These are phyloP conservation scores for Leptographium radiaticola DNA, from an alignment of 2,329 filamentous ascomycete species.

Conservation along the genomic window DNA sequence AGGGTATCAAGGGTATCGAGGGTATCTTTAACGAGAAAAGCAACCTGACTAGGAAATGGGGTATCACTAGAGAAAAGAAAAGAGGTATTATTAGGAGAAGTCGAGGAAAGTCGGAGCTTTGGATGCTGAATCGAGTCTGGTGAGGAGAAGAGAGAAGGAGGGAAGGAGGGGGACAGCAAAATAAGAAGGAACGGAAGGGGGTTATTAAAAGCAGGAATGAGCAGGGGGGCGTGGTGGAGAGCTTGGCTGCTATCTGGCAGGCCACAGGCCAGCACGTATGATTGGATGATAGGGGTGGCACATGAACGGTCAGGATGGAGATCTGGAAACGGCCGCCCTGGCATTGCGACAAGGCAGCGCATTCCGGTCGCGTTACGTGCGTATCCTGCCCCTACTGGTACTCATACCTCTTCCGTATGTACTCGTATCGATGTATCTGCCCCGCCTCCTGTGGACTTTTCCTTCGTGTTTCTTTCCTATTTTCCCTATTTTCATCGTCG, in stretches of 20 bases:
- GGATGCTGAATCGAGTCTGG: neutral
- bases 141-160: slow-evolving; percentile 11
- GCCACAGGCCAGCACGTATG: neutral
- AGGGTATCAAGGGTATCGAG: slow-evolving; percentile 7
- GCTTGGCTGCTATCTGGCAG: neutral
- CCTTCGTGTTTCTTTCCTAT: neutral
- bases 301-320: neutral
- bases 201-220: slow-evolving; percentile 10
- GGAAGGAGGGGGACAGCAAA: slow-evolving; percentile 6
- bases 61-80: slow-evolving; percentile 20
- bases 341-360: neutral
- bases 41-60: slow-evolving; percentile 14
- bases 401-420: neutral
- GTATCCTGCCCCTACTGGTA: neutral
- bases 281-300: slow-evolving; percentile 1
- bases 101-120: neutral
- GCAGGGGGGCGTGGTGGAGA: slow-evolving; percentile 6
- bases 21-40: slow-evolving; percentile 20
- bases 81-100: slow-evolving; percentile 12
- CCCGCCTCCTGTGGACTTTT: neutral
- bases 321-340: neutral
- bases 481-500: no score
- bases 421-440: no score
- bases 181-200: slow-evolving; percentile 7
- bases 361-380: neutral